phyloP scores from a whole-genome alignment of 2,329 filamentous ascomycete genomes.

The Neoarthrinium moseri region DNA sequence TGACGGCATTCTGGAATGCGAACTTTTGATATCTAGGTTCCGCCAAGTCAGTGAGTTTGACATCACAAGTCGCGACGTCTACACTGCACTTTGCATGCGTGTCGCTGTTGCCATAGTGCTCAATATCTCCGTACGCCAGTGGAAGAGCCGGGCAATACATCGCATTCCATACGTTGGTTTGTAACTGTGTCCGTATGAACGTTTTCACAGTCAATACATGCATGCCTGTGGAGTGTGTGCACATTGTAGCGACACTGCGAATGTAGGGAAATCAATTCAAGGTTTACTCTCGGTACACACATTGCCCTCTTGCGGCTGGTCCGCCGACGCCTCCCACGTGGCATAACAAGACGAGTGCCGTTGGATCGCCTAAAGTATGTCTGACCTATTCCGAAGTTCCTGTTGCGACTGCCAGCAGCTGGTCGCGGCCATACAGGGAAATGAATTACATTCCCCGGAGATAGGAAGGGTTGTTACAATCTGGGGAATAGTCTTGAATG shows the following conservation, averaged over 20 bases:
- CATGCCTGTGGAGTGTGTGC: slow-evolving; percentile 6
- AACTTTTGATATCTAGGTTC: slow-evolving; percentile 2
- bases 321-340: background rate
- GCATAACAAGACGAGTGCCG: background rate
- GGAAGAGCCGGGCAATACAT: slow-evolving; percentile 7
- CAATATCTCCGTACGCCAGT: slow-evolving; percentile 6
- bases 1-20: slow-evolving; percentile 5
- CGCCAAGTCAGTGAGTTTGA: background rate
- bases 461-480: slow-evolving; percentile 25
- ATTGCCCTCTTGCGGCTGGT: slow-evolving; percentile 2
- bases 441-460: background rate
- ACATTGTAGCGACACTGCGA: slow-evolving; percentile 4
- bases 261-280: background rate
- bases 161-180: slow-evolving; percentile 4
- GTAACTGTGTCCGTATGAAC: slow-evolving; percentile 7
- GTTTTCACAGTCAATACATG: slow-evolving; percentile 5
- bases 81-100: slow-evolving; percentile 4
- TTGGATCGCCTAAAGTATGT: background rate
- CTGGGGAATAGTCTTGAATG: too few relatives aligned
- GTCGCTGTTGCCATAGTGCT: slow-evolving; percentile 7
- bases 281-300: slow-evolving; percentile 7
- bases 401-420: background rate
- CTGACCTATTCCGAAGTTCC: background rate
- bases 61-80: background rate
- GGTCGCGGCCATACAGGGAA: background rate